Evolutionary conservation across 805 yeast genomes (phyloP), one percentile per base, ranked within the genome.

Genomic region (Sungouiozyma ichnusensis): DNA sequence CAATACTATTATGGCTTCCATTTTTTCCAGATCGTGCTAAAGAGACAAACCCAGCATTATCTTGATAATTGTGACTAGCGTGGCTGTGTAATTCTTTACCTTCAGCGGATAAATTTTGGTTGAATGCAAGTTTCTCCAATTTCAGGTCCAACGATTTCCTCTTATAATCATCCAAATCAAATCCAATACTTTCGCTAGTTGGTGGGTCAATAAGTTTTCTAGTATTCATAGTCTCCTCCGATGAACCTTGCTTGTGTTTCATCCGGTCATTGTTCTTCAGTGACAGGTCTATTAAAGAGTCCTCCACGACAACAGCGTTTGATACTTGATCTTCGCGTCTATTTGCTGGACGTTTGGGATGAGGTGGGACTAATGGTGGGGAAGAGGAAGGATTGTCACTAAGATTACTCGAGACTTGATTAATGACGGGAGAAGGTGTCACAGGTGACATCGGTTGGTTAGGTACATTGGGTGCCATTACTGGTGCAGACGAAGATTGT

Each of bases 161-260:
- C 38, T 43, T 51, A 11, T 46, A 44, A 13, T 45, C 51, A 15
- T 54, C 53, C 13, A 58, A 38, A 40, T 56, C 52, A 13, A 58
- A 37, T 29, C 54, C 54, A 31, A 56, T 53, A 38, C 61, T 56
- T 40, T 58, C 61, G 19, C 54, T 55, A 2, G 63, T 55, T 3
- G 55, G 53, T 7, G 51, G 44, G 6, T 37, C 44, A 5, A 35
- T 20, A 20, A 47, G 34, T 15, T 14, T 31, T 16, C 33, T 20
- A 37, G 8, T 24, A 14, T 20, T 44, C 44, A 16, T 5, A 15
- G 24, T 43, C 40, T 36, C 48, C 38, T 9, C 39, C 5, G 35
- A 19, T 33, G 32, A n/a, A n/a, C n/a, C n/a, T n/a, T 16, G 16
- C 14, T 18, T 14, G 16, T 33, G 36, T 20, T 39, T 33, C 20